These are phyloP conservation scores for Debaryomyces tyrocola DNA, from an alignment of 805 yeast species.

Conservation along the genomic window DNA sequence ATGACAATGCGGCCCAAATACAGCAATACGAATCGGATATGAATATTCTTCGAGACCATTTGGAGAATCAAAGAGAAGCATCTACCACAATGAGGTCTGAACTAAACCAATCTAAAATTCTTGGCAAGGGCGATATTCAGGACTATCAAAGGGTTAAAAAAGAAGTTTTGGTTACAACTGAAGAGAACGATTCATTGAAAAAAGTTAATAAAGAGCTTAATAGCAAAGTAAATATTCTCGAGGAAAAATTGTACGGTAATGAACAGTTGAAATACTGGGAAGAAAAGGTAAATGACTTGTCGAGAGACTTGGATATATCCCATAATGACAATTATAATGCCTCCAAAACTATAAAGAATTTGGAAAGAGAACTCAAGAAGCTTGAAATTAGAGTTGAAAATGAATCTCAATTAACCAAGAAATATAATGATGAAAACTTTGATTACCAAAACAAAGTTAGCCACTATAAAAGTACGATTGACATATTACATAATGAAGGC, in stretches of 20 bases:
- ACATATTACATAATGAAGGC: constrained; percentile 38
- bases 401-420: constrained; percentile 49
- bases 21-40: constrained; percentile 27
- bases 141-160: constrained; percentile 43
- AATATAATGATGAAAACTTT: constrained; percentile 60
- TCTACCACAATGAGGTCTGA: constrained; percentile 35
- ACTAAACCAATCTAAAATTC: constrained; percentile 29
- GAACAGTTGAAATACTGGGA: constrained; percentile 65
- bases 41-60: constrained; percentile 33
- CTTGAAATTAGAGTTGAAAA: constrained; percentile 51
- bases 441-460: constrained; percentile 52
- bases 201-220: constrained; percentile 54
- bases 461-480: constrained; percentile 38
- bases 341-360: constrained; percentile 46
- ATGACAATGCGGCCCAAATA: constrained; percentile 22
- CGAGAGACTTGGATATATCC: constrained; percentile 47
- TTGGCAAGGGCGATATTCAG: constrained; percentile 25
- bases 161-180: constrained; percentile 55
- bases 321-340: constrained; percentile 52
- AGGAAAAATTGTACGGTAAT: constrained; percentile 47
- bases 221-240: constrained; percentile 44
- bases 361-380: constrained; percentile 57
- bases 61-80: constrained; percentile 32
- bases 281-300: constrained; percentile 52
- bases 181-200: constrained; percentile 66